Base-by-base conservation (phyloP, 331 rosid genomes). In the Telfairia occidentalis region DNA sequence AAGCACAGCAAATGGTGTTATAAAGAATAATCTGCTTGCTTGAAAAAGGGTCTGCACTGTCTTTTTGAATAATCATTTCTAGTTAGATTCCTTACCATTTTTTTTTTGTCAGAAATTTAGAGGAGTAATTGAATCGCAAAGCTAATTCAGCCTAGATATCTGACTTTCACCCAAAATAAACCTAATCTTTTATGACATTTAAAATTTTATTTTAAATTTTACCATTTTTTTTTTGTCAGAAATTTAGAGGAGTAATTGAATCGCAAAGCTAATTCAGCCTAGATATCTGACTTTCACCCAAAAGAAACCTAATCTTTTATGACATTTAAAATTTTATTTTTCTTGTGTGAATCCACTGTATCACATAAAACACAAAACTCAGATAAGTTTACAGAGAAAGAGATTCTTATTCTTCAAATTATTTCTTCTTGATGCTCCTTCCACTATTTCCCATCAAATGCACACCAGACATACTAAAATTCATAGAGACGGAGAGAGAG, bases 341-440 rank as follows among this genome's bases (percentile, higher is more conserved):
- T n/a, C n/a, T n/a, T n/a, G n/a, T n/a, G n/a, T n/a, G n/a, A n/a
- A n/a, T n/a, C 40, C 57, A 3, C 18, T 46, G 13, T 45, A 19
- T 64, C 50, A 37, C 72, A 34, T 61, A 23, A 55, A 55, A 9
- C 34, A 19, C 58, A 61, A 10, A 61, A 61, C 45, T 1, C 64
- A 15, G 3, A 29, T 59, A 29, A 60, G 35, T 60, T 29, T n/a
- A n/a, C 66, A 58, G 21, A 58, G 42, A 60, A 24, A 9, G 46
- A 16, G 80, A 48, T 50, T 34, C 15, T 5, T 48, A 43, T 45
- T 5, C 48, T 75, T 32, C 60, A 23, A 38, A 63, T 37, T 72
- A 73, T 82, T 71, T 77, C 75, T 69, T 29, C 67, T 76, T 11
- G 34, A 13, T 58, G 66, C 32, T 12, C 12, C 35, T 57, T 57